phyloP scores from a whole-genome alignment of 2,329 filamentous ascomycete genomes.

The Ascochyta koolunga region DNA sequence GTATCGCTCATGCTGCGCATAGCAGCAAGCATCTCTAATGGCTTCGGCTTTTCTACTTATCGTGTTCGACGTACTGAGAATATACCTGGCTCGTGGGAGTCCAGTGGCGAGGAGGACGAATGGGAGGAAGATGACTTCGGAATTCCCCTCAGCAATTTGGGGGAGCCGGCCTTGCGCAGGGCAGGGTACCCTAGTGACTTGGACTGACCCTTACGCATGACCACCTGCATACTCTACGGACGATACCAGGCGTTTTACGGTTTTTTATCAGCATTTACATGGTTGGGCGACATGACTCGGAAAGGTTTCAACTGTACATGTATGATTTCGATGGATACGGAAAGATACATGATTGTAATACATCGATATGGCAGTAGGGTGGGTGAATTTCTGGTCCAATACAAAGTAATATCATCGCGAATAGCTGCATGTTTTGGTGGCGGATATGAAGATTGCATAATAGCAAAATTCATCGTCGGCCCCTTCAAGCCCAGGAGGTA shows the following conservation, averaged over 20 bases:
- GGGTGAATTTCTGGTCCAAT: background rate
- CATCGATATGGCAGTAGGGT: background rate
- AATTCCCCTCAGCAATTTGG: constrained; percentile 50
- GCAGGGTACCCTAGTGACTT: constrained; percentile 33
- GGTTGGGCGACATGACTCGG: constrained; percentile 25
- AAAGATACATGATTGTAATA: constrained; percentile 29
- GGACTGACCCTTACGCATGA: constrained; percentile 27
- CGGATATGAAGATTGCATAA: background rate
- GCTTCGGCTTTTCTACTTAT: constrained; percentile 46
- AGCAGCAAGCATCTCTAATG: constrained; percentile 72
- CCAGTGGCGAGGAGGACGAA: constrained; percentile 59
- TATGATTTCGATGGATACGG: constrained; percentile 21
- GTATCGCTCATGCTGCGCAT: constrained; percentile 81
- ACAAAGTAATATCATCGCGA: background rate
- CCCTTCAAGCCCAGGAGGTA: background rate
- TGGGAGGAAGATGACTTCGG: constrained; percentile 66
- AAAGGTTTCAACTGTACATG: constrained; percentile 18
- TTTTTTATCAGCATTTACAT: constrained; percentile 29
- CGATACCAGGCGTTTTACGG: constrained; percentile 28
- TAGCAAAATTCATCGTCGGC: background rate
- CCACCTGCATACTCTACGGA: constrained; percentile 21
- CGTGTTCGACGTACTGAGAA: constrained; percentile 38
- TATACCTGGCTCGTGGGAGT: constrained; percentile 63
- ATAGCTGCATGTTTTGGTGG: background rate
- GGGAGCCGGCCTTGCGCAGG: constrained; percentile 28